Evolutionary conservation across 2,329 filamentous ascomycete species (phyloP).

Genomic region (Fusarium heterosporum): DNA sequence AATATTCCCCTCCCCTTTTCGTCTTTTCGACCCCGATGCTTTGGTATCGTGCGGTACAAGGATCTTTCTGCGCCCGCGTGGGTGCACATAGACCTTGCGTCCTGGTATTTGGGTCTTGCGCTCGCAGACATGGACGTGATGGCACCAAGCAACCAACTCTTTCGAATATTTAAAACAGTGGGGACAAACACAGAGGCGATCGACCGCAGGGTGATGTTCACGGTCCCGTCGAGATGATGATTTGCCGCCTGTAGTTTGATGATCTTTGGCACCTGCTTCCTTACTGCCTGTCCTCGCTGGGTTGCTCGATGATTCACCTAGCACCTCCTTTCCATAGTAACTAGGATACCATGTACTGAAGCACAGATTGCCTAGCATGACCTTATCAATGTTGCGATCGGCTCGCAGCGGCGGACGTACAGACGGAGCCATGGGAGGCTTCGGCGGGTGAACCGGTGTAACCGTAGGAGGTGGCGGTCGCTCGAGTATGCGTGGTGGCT

Average conservation of each 20-base stretch:
- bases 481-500: conserved; percentile 49
- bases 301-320: conserved; percentile 61
- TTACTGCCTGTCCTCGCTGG: conserved; percentile 46
- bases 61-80: conserved; percentile 58
- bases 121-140: conserved; percentile 70
- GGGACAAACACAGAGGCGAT: conserved; percentile 85
- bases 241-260: conserved; percentile 42
- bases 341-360: conserved; percentile 95
- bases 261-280: conserved; percentile 48
- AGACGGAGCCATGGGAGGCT: conserved; percentile 46
- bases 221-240: conserved; percentile 51
- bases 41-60: conserved; percentile 51
- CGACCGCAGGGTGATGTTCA: conserved; percentile 62
- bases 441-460: conserved; percentile 53
- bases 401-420: conserved; percentile 55
- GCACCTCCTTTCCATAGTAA: conserved; percentile 81
- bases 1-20: conserved; percentile 51
- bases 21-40: conserved; percentile 53
- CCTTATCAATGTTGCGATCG: conserved; percentile 85
- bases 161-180: conserved; percentile 94
- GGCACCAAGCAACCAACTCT: conserved; percentile 68
- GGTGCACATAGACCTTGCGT: conserved; percentile 77
- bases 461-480: conserved; percentile 47
- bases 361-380: conserved; percentile 84
- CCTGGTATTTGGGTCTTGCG: conserved; percentile 68